A percentile compares a stretch with the other conserved stretches of the same genome.
These are phyloP conservation scores for Elongisporangium senticosum DNA, from an alignment of 352 stramenopile genomes.

Conservation along the genomic window DNA sequence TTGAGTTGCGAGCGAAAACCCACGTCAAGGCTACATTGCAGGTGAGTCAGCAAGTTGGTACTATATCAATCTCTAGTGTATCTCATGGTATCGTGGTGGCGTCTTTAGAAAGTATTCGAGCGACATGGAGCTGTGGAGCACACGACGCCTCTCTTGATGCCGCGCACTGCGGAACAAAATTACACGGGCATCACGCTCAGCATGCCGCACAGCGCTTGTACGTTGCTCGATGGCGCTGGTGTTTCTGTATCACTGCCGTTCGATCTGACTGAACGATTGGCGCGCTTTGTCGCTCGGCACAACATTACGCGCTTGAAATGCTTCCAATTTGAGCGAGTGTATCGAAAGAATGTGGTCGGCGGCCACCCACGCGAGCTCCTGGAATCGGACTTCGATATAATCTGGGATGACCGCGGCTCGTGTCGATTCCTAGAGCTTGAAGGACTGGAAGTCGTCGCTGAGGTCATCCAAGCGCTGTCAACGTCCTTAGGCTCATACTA, in stretches of 20 bases:
- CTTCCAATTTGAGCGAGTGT: conserved; percentile 83
- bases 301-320: conserved; percentile 80
- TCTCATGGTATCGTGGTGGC: not conserved
- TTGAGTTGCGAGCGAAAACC: conserved; percentile 55
- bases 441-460: conserved; percentile 65
- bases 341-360: conserved; percentile 63
- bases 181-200: conserved; percentile 60
- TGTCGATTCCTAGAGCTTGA: conserved; percentile 77
- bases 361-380: conserved; percentile 79
- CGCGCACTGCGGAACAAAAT: conserved; percentile 50
- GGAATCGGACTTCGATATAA: conserved; percentile 80
- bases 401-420: conserved; percentile 67
- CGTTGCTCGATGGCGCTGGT: conserved; percentile 66
- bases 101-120: conserved; percentile 72
- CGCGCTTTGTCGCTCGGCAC: conserved; percentile 74
- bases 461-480: conserved; percentile 61
- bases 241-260: conserved; percentile 82
- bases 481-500: conserved; percentile 69
- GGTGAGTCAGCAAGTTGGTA: conserved; percentile 16
- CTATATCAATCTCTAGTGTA: not conserved
- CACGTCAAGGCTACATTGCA: conserved; percentile 66
- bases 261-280: conserved; percentile 77
- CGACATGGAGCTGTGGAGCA: conserved; percentile 76
- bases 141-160: conserved; percentile 75
- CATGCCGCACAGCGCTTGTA: conserved; percentile 49